A percentile compares a stretch with the other conserved stretches of the same genome.
Conservation (phyloP, 2,329 filamentous ascomycete genomes). For the Dothistroma septosporum region DNA sequence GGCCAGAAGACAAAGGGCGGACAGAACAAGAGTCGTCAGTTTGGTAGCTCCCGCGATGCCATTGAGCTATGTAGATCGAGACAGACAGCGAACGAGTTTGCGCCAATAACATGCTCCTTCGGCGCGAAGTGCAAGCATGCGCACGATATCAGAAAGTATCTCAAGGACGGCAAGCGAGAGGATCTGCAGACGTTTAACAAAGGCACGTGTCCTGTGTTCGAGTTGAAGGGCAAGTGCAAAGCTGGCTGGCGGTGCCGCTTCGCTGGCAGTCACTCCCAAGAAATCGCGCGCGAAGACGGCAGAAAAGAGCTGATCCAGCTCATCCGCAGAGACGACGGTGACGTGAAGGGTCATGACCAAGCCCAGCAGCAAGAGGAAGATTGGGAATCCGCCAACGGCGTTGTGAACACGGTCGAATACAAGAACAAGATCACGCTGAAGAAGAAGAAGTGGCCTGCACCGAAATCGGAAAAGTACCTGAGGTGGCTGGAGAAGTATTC, state of each 20-base stretch:
- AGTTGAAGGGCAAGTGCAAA: conserved; percentile 68
- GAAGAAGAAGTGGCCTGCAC: conserved; percentile 65
- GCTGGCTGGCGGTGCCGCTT: conserved; percentile 95
- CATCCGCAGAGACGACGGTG: conserved; percentile 45
- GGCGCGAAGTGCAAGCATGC: conserved; percentile 76
- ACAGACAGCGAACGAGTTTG: conserved; percentile 71
- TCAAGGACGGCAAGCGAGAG: conserved; percentile 73
- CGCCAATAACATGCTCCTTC: conserved; percentile 68
- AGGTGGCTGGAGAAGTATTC: conserved; percentile 70
- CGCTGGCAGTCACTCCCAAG: conserved; percentile 77
- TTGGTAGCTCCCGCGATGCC: conserved; percentile 73
- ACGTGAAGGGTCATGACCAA: conserved; percentile 7
- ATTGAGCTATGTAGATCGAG: conserved; percentile 74
- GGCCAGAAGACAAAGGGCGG: conserved; percentile 58
- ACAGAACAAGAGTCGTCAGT: conserved; percentile 79
- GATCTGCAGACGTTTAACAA: conserved; percentile 68
- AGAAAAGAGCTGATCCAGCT: conserved; percentile 74
- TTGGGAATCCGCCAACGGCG: conserved; percentile 48
- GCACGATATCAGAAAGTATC: conserved; percentile 81
- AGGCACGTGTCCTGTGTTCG: conserved; percentile 77
- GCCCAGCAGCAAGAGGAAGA: conserved; percentile 23
- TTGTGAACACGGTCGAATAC: conserved; percentile 70
- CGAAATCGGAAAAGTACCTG: conserved; percentile 70
- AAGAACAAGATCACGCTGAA: conserved; percentile 70
- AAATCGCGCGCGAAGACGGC: conserved; percentile 73